Conservation (phyloP, 2,329 filamentous ascomycete species). For the Fonsecaea pugnacius region DNA sequence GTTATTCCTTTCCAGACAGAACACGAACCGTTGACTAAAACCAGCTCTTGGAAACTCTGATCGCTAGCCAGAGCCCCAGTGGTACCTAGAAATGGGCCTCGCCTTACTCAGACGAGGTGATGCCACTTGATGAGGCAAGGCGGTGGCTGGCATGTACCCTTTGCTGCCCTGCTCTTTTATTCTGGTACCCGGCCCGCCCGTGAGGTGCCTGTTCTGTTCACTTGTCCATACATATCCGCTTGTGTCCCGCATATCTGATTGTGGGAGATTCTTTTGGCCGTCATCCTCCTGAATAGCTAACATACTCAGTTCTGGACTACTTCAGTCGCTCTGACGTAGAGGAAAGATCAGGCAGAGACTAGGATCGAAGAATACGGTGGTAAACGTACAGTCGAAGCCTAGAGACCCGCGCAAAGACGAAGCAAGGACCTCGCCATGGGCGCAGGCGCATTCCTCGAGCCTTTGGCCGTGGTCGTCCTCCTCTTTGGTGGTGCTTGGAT, state of each 20-base stretch:
- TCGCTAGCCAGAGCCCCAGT: neutral
- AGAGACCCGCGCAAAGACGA: neutral
- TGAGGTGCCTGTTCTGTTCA: neutral
- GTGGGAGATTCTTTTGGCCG: neutral
- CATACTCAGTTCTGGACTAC: neutral
- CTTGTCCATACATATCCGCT: neutral
- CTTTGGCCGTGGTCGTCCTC: constrained; percentile 63
- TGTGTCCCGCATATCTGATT: neutral
- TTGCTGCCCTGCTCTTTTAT: neutral
- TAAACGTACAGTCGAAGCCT: neutral
- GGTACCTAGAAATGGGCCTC: constrained; percentile 4
- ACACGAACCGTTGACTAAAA: neutral
- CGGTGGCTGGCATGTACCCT: constrained; percentile 2
- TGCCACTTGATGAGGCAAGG: neutral
- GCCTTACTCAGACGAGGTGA: constrained; percentile 10
- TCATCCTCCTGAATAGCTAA: neutral
- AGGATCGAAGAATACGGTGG: neutral
- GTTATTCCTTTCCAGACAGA: neutral
- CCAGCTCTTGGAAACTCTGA: neutral
- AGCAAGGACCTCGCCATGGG: constrained; percentile 49
- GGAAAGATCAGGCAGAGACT: neutral
- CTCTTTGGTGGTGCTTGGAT: constrained; percentile 66
- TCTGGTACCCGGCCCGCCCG: neutral
- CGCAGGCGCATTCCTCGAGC: constrained; percentile 63
- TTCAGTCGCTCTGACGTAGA: neutral